Percentiles rank a stretch among this genome's conserved stretches.
Evolutionary conservation across 2,329 filamentous ascomycete genomes (phyloP).

Genomic region (Alternaria sp.): DNA sequence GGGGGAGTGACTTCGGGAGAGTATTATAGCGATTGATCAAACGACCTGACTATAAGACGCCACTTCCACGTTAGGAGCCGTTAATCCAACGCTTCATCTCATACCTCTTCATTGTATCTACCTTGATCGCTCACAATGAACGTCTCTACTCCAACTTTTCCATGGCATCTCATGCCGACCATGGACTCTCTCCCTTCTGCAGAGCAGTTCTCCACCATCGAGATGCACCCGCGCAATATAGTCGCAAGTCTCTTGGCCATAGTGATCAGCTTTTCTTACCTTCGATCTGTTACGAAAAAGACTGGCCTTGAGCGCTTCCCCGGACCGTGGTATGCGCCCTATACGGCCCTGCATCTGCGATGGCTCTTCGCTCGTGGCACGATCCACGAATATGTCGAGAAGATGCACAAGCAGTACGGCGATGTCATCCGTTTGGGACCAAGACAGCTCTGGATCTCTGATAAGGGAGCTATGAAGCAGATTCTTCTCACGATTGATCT

Average conservation of each 20-base stretch:
- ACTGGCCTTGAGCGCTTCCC: background rate
- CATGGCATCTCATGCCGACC: background rate
- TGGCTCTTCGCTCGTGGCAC: constrained; percentile 2
- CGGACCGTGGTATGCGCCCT: constrained; percentile 2
- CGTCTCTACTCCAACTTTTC: background rate
- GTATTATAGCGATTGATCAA: background rate
- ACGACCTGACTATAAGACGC: background rate
- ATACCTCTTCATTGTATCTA: background rate
- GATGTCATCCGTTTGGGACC: background rate
- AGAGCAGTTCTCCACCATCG: background rate
- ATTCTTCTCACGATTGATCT: background rate
- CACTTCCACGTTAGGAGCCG: background rate
- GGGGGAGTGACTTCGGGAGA: background rate
- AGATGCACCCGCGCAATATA: background rate
- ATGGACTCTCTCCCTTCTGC: background rate
- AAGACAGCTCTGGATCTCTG: background rate
- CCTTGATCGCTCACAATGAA: background rate
- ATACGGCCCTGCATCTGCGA: constrained; percentile 3
- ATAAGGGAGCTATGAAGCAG: constrained; percentile 3
- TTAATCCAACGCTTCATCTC: background rate
- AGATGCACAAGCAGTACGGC: constrained; percentile 1
- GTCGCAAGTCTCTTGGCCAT: background rate
- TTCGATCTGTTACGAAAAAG: background rate
- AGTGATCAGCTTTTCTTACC: background rate
- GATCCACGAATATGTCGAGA: background rate